phyloP scores from a whole-genome alignment of 2,329 filamentous ascomycete species.

The Trichoderma sp. region DNA sequence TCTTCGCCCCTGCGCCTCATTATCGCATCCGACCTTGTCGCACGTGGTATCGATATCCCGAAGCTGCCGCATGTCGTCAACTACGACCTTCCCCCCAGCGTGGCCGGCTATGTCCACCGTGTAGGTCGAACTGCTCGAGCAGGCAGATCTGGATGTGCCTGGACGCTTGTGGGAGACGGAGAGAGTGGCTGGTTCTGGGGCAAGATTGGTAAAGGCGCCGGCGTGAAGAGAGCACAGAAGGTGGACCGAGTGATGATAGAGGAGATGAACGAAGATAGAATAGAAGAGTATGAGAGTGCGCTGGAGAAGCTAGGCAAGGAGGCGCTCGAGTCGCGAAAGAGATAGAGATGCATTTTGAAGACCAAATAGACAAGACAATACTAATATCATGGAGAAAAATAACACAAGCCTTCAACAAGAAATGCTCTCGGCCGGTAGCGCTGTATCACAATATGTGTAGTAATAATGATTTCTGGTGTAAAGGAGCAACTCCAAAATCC shows the following conservation, averaged over 20 bases:
- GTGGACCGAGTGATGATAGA: constrained; percentile 55
- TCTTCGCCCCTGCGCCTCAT: constrained; percentile 73
- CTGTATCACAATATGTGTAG: background rate
- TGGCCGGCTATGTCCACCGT: constrained; percentile 86
- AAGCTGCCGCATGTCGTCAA: constrained; percentile 85
- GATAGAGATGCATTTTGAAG: constrained; percentile 25
- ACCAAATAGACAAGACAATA: background rate
- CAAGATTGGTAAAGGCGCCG: constrained; percentile 67
- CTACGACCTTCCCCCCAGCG: constrained; percentile 84
- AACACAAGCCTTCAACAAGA: background rate
- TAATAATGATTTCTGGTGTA: background rate
- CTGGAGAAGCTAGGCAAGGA: constrained; percentile 66
- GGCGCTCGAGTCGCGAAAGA: constrained; percentile 47
- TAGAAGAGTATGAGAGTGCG: constrained; percentile 58
- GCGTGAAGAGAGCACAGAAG: constrained; percentile 50
- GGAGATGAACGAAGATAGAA: constrained; percentile 52
- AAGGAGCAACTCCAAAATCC: background rate
- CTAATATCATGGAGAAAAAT: constrained; percentile 2
- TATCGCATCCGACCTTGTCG: constrained; percentile 90
- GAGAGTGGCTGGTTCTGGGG: constrained; percentile 94
- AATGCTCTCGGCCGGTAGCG: background rate
- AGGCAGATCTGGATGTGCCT: constrained; percentile 74
- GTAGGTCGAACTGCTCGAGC: constrained; percentile 90
- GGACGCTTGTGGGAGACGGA: constrained; percentile 80
- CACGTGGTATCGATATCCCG: constrained; percentile 83